A percentile compares a stretch with the other conserved stretches of the same genome.
Conservation (phyloP, 108 stramenopile species). For the Aurantiochytrium sp. region DNA sequence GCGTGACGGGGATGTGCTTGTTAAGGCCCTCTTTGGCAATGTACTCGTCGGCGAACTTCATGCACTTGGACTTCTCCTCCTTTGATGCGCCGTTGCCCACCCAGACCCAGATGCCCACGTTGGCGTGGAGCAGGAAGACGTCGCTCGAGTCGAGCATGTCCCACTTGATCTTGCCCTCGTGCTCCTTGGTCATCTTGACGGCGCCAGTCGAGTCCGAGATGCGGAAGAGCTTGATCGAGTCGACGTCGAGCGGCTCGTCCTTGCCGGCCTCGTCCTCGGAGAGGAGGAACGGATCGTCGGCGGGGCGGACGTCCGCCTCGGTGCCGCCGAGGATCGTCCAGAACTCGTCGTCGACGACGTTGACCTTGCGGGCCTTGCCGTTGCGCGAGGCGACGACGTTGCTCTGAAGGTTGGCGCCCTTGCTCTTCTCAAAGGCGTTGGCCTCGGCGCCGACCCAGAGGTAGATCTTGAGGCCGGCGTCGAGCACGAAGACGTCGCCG, state of each 20-base stretch:
- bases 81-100: slow-evolving; percentile 49
- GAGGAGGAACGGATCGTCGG: slow-evolving; percentile 35
- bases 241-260: slow-evolving; percentile 21
- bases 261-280: slow-evolving; percentile 37
- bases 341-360: slow-evolving; percentile 62
- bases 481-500: slow-evolving; percentile 82
- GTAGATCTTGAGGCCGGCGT: slow-evolving; percentile 70
- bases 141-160: slow-evolving; percentile 50
- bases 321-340: slow-evolving; percentile 74
- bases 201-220: slow-evolving; percentile 44
- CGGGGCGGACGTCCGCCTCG: slow-evolving; percentile 49
- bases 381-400: slow-evolving; percentile 61
- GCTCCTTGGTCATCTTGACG: slow-evolving; percentile 55
- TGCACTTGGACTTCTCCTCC: slow-evolving; percentile 32
- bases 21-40: slow-evolving; percentile 30
- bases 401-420: slow-evolving; percentile 57
- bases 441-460: slow-evolving; percentile 63
- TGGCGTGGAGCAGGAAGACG: slow-evolving; percentile 70
- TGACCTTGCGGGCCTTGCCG: slow-evolving; percentile 45
- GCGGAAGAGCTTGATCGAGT: slow-evolving; percentile 53
- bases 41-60: slow-evolving; percentile 3
- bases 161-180: slow-evolving; percentile 47
- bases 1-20: slow-evolving; percentile 30
- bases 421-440: slow-evolving; percentile 66
- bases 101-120: slow-evolving; percentile 69